Evolutionary conservation across 2,329 filamentous ascomycete genomes (phyloP).

Genomic region (Tolypocladium tundrense): DNA sequence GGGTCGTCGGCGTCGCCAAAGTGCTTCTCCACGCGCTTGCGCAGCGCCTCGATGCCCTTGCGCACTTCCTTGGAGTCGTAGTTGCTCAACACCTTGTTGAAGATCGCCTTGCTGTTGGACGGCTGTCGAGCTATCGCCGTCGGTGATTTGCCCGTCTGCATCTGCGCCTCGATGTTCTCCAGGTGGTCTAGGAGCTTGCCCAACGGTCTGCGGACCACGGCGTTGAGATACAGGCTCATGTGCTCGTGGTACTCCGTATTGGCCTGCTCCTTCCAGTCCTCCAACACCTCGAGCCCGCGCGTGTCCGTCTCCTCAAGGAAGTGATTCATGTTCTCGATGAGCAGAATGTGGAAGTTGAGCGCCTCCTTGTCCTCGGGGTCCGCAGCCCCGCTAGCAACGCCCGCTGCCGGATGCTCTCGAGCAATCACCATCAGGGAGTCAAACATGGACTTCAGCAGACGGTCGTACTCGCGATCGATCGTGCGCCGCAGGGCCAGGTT

Average conservation of each 20-base stretch:
- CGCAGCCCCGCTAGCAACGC: slow-evolving; percentile 30
- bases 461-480: slow-evolving; percentile 79
- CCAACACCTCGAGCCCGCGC: slow-evolving; percentile 61
- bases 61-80: slow-evolving; percentile 79
- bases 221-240: slow-evolving; percentile 74
- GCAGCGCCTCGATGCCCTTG: slow-evolving; percentile 80
- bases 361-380: slow-evolving; percentile 87
- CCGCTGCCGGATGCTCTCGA: slow-evolving; percentile 49
- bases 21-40: slow-evolving; percentile 92
- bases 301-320: slow-evolving; percentile 86
- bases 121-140: slow-evolving; percentile 65
- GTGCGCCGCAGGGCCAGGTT: slow-evolving; percentile 59
- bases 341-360: slow-evolving; percentile 90
- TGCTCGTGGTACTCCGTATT: slow-evolving; percentile 74
- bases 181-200: slow-evolving; percentile 88
- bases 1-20: slow-evolving; percentile 83
- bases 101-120: slow-evolving; percentile 70
- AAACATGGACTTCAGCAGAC: slow-evolving; percentile 91
- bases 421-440: slow-evolving; percentile 94
- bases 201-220: slow-evolving; percentile 79
- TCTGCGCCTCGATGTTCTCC: slow-evolving; percentile 72
- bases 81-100: slow-evolving; percentile 73
- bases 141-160: slow-evolving; percentile 48
- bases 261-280: slow-evolving; percentile 74
- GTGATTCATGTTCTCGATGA: slow-evolving; percentile 99